Evolutionary conservation across 2,329 filamentous ascomycete species (phyloP).

Genomic region (Bipolaris oryzae): DNA sequence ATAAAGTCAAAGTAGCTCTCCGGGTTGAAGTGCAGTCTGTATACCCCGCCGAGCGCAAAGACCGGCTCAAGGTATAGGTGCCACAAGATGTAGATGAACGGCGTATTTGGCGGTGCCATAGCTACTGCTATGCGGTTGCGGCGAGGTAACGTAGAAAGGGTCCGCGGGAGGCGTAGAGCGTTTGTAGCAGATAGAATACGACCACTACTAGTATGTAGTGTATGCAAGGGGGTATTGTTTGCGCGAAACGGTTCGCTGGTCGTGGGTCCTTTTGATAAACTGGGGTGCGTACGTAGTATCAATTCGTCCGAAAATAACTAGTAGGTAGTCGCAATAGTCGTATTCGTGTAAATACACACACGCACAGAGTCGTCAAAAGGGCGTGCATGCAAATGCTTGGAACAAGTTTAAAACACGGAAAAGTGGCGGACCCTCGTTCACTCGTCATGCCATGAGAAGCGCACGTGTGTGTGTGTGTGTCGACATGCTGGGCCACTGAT

Average conservation of each 20-base stretch:
- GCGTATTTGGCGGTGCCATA: slow-evolving; percentile 48
- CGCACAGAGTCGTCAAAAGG: no score
- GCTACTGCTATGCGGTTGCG: slow-evolving; percentile 3
- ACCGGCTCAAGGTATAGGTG: slow-evolving; percentile 74
- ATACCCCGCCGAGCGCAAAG: slow-evolving; percentile 59
- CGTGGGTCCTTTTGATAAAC: neutral
- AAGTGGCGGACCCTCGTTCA: no score
- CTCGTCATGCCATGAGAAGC: neutral
- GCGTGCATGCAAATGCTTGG: no score
- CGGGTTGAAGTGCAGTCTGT: slow-evolving; percentile 58
- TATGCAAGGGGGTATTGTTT: neutral
- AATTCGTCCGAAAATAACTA: no score
- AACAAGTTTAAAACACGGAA: no score
- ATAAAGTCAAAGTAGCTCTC: slow-evolving; percentile 67
- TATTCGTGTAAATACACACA: neutral
- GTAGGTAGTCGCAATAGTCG: neutral
- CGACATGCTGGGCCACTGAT: neutral
- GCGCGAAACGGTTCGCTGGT: neutral
- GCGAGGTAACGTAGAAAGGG: neutral
- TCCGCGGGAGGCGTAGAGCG: neutral
- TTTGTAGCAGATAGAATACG: neutral
- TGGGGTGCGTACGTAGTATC: no score
- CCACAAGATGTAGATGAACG: slow-evolving; percentile 69
- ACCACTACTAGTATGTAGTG: neutral
- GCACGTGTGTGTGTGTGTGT: neutral